Conservation (phyloP, 331 rosid genomes). For the Stylosanthes scabra region DNA sequence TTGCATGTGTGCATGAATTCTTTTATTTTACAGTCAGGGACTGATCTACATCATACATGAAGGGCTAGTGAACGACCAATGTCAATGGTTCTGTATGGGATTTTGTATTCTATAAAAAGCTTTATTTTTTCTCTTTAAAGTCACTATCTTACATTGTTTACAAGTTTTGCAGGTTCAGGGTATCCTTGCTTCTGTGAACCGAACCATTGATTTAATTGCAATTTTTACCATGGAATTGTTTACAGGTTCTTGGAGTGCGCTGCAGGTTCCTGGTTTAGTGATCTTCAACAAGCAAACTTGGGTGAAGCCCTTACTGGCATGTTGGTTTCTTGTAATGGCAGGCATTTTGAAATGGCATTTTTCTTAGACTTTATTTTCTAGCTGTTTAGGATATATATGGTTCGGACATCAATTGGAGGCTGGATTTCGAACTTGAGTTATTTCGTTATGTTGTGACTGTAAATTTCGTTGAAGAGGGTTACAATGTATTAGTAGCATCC, state of each 20-base stretch:
- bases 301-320: conserved; percentile 24
- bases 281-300: conserved; percentile 17
- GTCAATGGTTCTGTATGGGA: conserved; percentile 45
- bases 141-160: conserved; percentile 45
- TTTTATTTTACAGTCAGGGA: conserved; percentile 53
- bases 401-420: not conserved
- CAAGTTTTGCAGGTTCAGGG: conserved; percentile 73
- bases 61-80: conserved; percentile 52
- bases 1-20: conserved; percentile 32
- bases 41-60: conserved; percentile 48
- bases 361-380: not conserved
- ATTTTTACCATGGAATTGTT: conserved; percentile 67
- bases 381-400: not conserved
- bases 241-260: conserved; percentile 66
- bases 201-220: conserved; percentile 40
- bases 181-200: conserved; percentile 45
- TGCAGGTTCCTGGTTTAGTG: conserved; percentile 40
- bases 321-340: conserved; percentile 1
- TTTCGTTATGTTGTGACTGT: not conserved
- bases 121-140: conserved; percentile 19
- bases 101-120: conserved; percentile 38
- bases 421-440: not conserved
- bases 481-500: not conserved
- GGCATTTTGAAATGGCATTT: not conserved
- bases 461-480: not conserved